Base-by-base conservation (phyloP, 441 rosid genomes). In the Adansonia madagascariensis region DNA sequence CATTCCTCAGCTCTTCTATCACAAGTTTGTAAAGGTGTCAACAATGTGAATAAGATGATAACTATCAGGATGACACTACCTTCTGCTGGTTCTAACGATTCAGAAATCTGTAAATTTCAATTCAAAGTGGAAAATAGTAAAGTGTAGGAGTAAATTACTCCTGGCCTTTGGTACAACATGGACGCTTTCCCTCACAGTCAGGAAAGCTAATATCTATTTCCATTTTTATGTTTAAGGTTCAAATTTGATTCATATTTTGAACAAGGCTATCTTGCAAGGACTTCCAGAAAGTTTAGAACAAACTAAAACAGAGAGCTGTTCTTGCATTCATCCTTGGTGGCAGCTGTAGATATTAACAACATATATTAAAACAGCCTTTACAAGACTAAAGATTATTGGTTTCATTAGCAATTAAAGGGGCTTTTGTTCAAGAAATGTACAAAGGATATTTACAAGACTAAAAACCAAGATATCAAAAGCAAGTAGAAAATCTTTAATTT, bases 221-320 rank as follows among this genome's bases (percentile, higher is more conserved):
- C 41, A 68, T 68, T 68, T 67, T 47, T 11, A 12, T 14, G 56
- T 47, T 68, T 17, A 47, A 31, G 24, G 56, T 12, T 65, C 12
- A 43, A 41, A 65, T 31, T 66, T 66, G 73, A 68, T 8, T 67
- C 43, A 18, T 20, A 67, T 46, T 66, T 67, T 44, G 55, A 22
- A 67, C n/a, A 46, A 44, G 72, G 39, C 9, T 17, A 0, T 44
- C 20, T 20, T 44, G 55, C 72, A 44, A 50, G 2, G 56, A 68
- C 39, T 22, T 22, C 57, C 11, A 12, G 73, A 68, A 68, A 47
- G 6, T 46, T 18, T 47, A 12, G 39, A 68, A 11, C 14, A 47
- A 47, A 47, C 6, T 31, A 68, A 39, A 47, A 66, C 3, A 66
- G 71, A 14, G 52, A 43, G 18, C 70, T 35, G 47, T 41, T 43